A percentile compares a stretch with the other conserved stretches of the same genome.
Evolutionary conservation across 1,139 yeast genomes (phyloP).

Genomic region (Debaryomyces psychrophilus): DNA sequence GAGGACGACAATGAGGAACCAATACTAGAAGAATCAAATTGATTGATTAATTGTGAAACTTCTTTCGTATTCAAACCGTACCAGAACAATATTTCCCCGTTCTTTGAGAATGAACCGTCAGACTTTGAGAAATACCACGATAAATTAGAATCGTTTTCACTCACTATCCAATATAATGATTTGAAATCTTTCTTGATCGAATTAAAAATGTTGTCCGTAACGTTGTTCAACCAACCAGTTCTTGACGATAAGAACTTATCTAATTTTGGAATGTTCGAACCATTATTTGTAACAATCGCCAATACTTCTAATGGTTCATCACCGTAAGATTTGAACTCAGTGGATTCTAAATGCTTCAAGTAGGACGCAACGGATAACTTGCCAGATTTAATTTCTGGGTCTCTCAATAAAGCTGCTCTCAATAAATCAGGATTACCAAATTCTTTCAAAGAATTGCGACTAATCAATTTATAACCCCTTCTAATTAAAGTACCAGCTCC

Average conservation of each 20-base stretch:
- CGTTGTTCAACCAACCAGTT: slow-evolving; percentile 96
- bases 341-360: slow-evolving; percentile 67
- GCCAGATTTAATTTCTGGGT: slow-evolving; percentile 72
- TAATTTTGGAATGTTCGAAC: slow-evolving; percentile 61
- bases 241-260: slow-evolving; percentile 88
- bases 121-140: slow-evolving; percentile 92
- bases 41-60: slow-evolving; percentile 65
- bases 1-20: slow-evolving; percentile 42
- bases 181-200: slow-evolving; percentile 76
- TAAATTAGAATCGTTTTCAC: slow-evolving; percentile 88
- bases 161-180: slow-evolving; percentile 82
- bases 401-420: slow-evolving; percentile 76
- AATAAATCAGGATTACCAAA: slow-evolving; percentile 78
- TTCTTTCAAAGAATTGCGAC: slow-evolving; percentile 67
- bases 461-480: slow-evolving; percentile 89
- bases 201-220: slow-evolving; percentile 90
- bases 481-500: slow-evolving; percentile 99
- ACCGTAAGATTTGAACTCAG: slow-evolving; percentile 77
- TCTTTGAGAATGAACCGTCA: slow-evolving; percentile 89
- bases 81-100: slow-evolving; percentile 93
- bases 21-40: slow-evolving; percentile 53
- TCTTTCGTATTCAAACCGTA: slow-evolving; percentile 76
- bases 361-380: slow-evolving; percentile 80
- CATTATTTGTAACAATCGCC: slow-evolving; percentile 67
- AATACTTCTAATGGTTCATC: slow-evolving; percentile 96